These are phyloP conservation scores for Geotrichum europaeum DNA, from an alignment of 1,139 yeast species.

Conservation along the genomic window DNA sequence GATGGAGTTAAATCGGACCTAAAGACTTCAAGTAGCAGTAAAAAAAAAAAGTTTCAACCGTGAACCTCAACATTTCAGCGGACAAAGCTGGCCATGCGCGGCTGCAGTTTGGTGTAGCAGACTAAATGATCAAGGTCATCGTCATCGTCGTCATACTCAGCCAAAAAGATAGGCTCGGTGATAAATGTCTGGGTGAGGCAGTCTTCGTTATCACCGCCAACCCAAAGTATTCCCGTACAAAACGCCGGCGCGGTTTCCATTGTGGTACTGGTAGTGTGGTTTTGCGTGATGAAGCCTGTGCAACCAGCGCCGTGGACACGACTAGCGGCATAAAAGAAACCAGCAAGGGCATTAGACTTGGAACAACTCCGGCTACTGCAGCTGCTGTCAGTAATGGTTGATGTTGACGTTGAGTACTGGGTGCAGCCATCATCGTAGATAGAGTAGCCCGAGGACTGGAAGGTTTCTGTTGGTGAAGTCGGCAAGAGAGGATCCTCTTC, in stretches of 20 bases:
- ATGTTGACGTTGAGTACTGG: not conserved
- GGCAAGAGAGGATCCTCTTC: not conserved
- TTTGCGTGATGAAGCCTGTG: not conserved
- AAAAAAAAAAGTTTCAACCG: not conserved
- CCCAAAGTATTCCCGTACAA: not conserved
- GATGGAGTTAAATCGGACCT: too few relatives aligned
- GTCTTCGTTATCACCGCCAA: not conserved
- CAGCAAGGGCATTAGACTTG: not conserved
- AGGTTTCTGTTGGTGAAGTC: not conserved
- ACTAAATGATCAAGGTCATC: not conserved
- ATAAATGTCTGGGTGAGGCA: not conserved
- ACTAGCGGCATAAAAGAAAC: not conserved
- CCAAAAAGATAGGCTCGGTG: not conserved
- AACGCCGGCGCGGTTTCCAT: not conserved
- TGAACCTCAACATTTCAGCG: not conserved
- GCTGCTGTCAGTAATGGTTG: not conserved
- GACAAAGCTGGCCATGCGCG: not conserved
- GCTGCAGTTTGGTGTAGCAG: not conserved
- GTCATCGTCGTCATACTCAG: not conserved
- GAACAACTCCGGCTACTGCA: not conserved
- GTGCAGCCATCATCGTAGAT: not conserved
- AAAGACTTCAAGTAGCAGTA: not conserved
- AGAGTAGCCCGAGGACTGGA: constrained; percentile 6
- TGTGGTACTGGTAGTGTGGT: not conserved
- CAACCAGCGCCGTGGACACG: not conserved